phyloP scores from a whole-genome alignment of 73 alveolate species.

The Diophrys sp. region DNA sequence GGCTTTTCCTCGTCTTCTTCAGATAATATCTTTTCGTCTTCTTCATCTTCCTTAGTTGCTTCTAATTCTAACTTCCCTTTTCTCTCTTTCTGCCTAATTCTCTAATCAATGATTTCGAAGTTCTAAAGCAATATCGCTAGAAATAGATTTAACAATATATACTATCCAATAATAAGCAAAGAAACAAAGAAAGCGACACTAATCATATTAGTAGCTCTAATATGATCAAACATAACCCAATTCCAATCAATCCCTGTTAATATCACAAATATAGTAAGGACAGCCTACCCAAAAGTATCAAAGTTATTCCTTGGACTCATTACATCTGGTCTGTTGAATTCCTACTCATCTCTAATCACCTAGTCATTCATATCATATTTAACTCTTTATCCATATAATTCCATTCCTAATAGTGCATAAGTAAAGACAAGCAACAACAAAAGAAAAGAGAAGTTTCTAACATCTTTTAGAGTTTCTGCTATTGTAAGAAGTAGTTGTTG shows the following conservation, averaged over 20 bases:
- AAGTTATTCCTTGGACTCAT: slow-evolving; percentile 49
- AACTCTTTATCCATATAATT: slow-evolving; percentile 44
- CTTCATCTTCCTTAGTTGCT: not conserved
- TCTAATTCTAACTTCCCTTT: not conserved
- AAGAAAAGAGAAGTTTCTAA: slow-evolving; percentile 24
- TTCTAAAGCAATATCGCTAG: slow-evolving; percentile 40
- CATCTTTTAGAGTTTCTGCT: slow-evolving; percentile 32
- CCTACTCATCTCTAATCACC: not conserved
- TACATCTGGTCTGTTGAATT: slow-evolving; percentile 4
- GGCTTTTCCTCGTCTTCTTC: too few species aligned
- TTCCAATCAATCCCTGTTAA: slow-evolving; percentile 68
- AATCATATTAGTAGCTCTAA: slow-evolving; percentile 2
- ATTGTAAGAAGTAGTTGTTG: slow-evolving; percentile 22
- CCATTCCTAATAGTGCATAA: slow-evolving; percentile 57
- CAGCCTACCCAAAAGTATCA: slow-evolving; percentile 40
- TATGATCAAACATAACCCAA: slow-evolving; percentile 38
- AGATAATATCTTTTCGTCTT: not conserved
- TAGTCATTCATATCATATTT: slow-evolving; percentile 3
- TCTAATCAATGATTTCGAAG: slow-evolving; percentile 23
- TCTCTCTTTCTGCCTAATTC: not conserved
- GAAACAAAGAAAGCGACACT: slow-evolving; percentile 30
- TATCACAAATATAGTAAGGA: slow-evolving; percentile 49
- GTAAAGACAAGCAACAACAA: slow-evolving; percentile 51
- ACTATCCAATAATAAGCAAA: slow-evolving; percentile 25
- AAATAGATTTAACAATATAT: slow-evolving; percentile 33